These are phyloP conservation scores for Mortierella claussenii DNA, from an alignment of 192 early-diverging fungal genomes.

Conservation along the genomic window DNA sequence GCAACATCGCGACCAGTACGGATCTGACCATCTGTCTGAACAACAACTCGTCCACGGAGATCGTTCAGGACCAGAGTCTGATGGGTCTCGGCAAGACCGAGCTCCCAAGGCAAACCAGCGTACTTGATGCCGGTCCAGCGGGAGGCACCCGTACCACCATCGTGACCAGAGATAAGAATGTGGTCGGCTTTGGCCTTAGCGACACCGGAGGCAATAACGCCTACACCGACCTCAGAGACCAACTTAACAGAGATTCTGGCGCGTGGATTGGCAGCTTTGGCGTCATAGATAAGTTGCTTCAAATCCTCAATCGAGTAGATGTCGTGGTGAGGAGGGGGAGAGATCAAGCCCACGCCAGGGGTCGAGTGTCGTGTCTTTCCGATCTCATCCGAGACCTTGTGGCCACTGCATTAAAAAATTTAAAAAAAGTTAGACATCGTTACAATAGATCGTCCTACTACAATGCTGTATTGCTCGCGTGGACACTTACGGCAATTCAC, in stretches of 20 bases:
- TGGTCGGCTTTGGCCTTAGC: constrained; percentile 98
- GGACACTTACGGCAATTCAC: constrained; percentile 72
- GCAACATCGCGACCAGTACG: constrained; percentile 98
- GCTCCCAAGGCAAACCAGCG: constrained; percentile 98
- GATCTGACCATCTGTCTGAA: constrained; percentile 99
- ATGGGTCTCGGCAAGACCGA: constrained; percentile 98
- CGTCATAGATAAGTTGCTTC: constrained; percentile 98
- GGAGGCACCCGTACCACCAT: constrained; percentile 98
- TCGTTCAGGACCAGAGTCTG: constrained; percentile 98
- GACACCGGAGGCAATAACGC: constrained; percentile 96
- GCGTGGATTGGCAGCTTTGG: constrained; percentile 91
- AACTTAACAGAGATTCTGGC: constrained; percentile 98
- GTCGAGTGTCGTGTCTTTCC: constrained; percentile 93
- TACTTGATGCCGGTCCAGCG: constrained; percentile 99
- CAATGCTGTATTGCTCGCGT: neutral
- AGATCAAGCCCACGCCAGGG: constrained; percentile 95
- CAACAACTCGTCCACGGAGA: constrained; percentile 92
- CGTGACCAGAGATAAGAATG: constrained; percentile 94
- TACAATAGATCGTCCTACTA: neutral
- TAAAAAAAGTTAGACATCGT: constrained; percentile 1
- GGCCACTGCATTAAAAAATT: constrained; percentile 60
- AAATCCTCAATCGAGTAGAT: constrained; percentile 99
- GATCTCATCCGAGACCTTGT: constrained; percentile 81
- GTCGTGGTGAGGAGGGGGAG: constrained; percentile 98
- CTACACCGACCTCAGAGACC: constrained; percentile 97